Conservation (phyloP, 306 rosid species). For the apple (Malus domestica) region ASM211411v1 NC_041800.1:27135233-27135732, state of each 20-base stretch:
- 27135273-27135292: constrained; percentile 85
- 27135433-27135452: neutral
- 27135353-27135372: neutral
- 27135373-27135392: neutral
- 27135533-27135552: neutral
- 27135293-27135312: neutral
- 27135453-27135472: neutral
- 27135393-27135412: neutral
- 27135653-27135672: neutral
- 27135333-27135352: neutral
- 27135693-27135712: no score
- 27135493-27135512: neutral
- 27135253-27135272: constrained; percentile 95
- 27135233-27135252: constrained; percentile 97
- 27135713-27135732: neutral
- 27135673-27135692: neutral
- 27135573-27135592: neutral
- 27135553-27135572: neutral
- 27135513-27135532: neutral
- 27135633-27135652: neutral
- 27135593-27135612: neutral
- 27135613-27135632: neutral
- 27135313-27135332: neutral
- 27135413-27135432: neutral
- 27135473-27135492: no score